Percentiles rank a stretch among this genome's conserved stretches.
phyloP scores from a whole-genome alignment of 1,284 basidiomycete genomes.

The Heterobasidion parviporum region DNA sequence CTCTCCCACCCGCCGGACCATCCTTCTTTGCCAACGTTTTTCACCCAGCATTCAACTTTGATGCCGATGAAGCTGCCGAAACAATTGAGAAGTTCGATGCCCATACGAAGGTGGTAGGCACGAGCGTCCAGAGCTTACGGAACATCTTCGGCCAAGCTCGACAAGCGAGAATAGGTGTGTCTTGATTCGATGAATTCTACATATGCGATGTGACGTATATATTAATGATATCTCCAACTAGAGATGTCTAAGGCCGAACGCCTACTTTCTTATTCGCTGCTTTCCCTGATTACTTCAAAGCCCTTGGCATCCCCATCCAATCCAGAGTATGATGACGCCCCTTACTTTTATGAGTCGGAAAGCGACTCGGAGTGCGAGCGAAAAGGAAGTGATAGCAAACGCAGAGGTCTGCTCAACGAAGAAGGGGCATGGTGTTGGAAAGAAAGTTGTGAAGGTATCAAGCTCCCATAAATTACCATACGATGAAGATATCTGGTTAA shows the following conservation, averaged over 20 bases:
- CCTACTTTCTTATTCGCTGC: conserved; percentile 57
- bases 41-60: conserved; percentile 80
- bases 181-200: neutral
- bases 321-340: conserved; percentile 24
- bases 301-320: conserved; percentile 41
- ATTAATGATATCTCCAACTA: conserved; percentile 17
- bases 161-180: conserved; percentile 59
- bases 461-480: neutral
- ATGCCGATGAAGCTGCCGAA: conserved; percentile 57
- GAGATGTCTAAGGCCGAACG: conserved; percentile 72
- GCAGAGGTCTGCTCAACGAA: conserved; percentile 54
- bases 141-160: conserved; percentile 52
- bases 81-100: conserved; percentile 52
- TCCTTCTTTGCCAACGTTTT: conserved; percentile 73
- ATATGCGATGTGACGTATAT: neutral
- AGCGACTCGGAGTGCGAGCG: conserved; percentile 1
- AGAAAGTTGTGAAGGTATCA: conserved; percentile 58
- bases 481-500: neutral
- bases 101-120: conserved; percentile 57
- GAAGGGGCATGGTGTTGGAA: conserved; percentile 85
- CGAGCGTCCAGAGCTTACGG: conserved; percentile 59
- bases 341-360: conserved; percentile 23
- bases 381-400: conserved; percentile 22
- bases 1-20: conserved; percentile 54
- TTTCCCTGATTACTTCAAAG: conserved; percentile 63